Percentiles rank a stretch among this genome's conserved stretches.
Evolutionary conservation across 108 stramenopile species (phyloP).

Genomic region (Bacterosira constricta): DNA sequence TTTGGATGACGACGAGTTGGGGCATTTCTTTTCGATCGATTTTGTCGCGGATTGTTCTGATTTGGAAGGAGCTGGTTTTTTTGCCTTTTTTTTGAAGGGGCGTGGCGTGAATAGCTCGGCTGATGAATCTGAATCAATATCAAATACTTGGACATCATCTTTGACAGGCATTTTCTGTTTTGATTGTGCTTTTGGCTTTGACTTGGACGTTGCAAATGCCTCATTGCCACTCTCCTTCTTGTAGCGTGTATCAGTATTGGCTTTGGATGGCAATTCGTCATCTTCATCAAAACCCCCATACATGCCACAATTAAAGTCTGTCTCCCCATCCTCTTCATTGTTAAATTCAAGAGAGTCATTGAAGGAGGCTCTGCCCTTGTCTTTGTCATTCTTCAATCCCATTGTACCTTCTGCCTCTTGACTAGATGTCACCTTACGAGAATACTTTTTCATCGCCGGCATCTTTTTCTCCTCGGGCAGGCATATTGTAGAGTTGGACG

Average conservation of each 20-base stretch:
- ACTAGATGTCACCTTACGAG: neutral
- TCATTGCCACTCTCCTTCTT: neutral
- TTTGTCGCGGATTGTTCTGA: neutral
- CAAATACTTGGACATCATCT: constrained; percentile 3
- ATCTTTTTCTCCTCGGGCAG: neutral
- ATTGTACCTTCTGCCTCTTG: neutral
- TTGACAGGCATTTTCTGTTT: neutral
- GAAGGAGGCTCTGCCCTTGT: constrained; percentile 1
- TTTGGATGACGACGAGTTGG: constrained; percentile 18
- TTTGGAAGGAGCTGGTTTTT: neutral
- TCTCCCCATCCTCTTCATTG: neutral
- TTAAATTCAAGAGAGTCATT: neutral
- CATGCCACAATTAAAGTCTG: neutral
- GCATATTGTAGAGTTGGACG: neutral
- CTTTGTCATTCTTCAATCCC: neutral
- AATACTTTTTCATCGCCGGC: neutral
- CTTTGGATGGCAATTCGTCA: neutral
- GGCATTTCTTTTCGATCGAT: neutral
- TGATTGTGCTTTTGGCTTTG: neutral
- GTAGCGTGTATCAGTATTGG: neutral
- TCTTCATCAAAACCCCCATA: neutral
- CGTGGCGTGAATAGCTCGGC: constrained; percentile 21
- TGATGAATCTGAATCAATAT: constrained; percentile 4
- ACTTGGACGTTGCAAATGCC: too few species aligned
- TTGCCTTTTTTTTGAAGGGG: constrained; percentile 9